These are phyloP conservation scores for Colletotrichum sp. DNA, from an alignment of 2,329 filamentous ascomycete genomes.

Conservation along the genomic window DNA sequence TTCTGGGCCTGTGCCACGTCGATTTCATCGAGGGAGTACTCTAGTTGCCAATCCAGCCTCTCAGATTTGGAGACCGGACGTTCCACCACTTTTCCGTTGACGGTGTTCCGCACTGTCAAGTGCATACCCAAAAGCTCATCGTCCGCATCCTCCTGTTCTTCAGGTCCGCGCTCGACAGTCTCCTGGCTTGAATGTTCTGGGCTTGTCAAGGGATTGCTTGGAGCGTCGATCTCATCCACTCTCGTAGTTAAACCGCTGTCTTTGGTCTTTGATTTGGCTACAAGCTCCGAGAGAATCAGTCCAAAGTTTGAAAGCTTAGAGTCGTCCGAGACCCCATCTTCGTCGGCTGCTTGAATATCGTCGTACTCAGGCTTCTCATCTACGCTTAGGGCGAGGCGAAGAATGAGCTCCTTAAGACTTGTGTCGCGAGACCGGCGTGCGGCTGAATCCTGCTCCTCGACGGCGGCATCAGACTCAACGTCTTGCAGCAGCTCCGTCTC, in stretches of 20 bases:
- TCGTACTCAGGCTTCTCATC: conserved; percentile 35
- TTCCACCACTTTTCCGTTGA: conserved; percentile 68
- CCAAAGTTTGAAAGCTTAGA: conserved; percentile 55
- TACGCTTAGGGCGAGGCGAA: conserved; percentile 53
- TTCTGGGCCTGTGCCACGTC: conserved; percentile 42
- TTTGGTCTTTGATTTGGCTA: conserved; percentile 29
- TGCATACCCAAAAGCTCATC: conserved; percentile 69
- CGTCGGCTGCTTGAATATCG: conserved; percentile 23
- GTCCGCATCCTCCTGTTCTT: conserved; percentile 10
- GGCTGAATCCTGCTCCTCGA: not conserved
- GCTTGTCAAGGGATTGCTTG: not conserved
- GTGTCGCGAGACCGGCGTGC: conserved; percentile 5
- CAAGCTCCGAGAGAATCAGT: conserved; percentile 54
- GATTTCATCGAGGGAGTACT: conserved; percentile 78
- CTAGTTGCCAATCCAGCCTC: conserved; percentile 69
- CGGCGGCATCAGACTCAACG: not conserved
- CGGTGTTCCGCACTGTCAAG: conserved; percentile 73
- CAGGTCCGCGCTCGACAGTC: not conserved
- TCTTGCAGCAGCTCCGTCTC: not conserved
- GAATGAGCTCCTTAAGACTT: conserved; percentile 54
- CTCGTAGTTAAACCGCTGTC: not conserved
- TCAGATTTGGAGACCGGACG: conserved; percentile 59
- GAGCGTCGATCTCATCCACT: not conserved
- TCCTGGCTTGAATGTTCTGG: not conserved
- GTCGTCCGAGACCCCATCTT: conserved; percentile 30